Evolutionary conservation across 202 grass and related monocot genomes (phyloP), one percentile per base, ranked within the genome.

Genomic region (Carex arenaria): DNA sequence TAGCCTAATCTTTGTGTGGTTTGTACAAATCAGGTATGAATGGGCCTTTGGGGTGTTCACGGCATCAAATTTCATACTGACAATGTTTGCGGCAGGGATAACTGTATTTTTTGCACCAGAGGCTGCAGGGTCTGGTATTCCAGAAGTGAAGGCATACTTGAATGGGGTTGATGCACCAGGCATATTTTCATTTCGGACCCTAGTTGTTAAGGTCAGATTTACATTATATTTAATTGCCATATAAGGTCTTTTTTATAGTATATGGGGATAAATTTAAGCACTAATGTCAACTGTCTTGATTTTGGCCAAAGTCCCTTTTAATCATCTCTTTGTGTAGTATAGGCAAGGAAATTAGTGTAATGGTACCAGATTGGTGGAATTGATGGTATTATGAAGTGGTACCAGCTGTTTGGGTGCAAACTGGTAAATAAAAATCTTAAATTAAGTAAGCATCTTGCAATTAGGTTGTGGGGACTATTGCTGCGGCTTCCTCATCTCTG

Each of bases 81-180:
- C 89, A 1, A 90, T 95, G 89, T 88, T 98, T 40, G 90, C 95
- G 0, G 61, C 93, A 22, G 80, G 70, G 81, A 79, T 98, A 64
- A 98, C 95, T 11, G 88, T 91, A 52, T 93, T 84, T 54, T 86
- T 98, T 67, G 89, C 95, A 34, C 93, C 92, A 34, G 95, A 89
- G 15, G 95, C 93, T 0, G 92, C 92, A 3, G 95, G 95, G 65
- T 98, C 95, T 2, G 95, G 95, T 31, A 98, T 98, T 51, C 93
- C 95, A 5, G 95, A 98, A 71, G 92, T 95, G 83, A 95, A 93
- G 86, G 90, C 93, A 43, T 98, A 98, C 82, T 36, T 98, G 80
- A 98, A 93, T 53, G 95, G 93, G 18, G 95, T 98, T 1, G 95
- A 98, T 78, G 95, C 91, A 1, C 93, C 95, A 9, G 84, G 89